Conservation (phyloP, 495 filamentous ascomycete species). For the Tuber indicum region DNA sequence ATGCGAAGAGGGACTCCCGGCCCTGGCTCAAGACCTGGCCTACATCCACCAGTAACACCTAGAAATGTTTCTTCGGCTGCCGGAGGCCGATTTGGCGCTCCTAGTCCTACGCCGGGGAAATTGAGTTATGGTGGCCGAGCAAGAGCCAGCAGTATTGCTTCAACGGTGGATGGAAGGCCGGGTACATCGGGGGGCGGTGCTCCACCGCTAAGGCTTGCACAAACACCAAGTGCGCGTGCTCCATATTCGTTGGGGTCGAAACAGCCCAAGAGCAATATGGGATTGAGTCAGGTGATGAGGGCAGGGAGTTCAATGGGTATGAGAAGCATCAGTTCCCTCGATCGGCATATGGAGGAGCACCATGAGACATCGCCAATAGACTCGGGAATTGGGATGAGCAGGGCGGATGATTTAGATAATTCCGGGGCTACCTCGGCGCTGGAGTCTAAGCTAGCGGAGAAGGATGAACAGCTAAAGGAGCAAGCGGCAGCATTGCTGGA, state of each 20-base stretch:
- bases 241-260: conserved; percentile 28
- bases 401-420: conserved; percentile 48
- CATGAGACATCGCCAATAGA: conserved; percentile 53
- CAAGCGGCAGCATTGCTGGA: conserved; percentile 74
- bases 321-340: conserved; percentile 34
- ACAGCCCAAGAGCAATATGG: conserved; percentile 29
- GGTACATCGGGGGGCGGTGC: conserved; percentile 28
- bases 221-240: conserved; percentile 34
- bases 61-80: conserved; percentile 43
- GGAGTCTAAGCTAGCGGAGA: conserved; percentile 66
- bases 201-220: conserved; percentile 19
- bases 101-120: conserved; percentile 62
- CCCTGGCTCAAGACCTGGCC: conserved; percentile 21
- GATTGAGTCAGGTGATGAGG: conserved; percentile 22
- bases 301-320: conserved; percentile 39
- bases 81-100: conserved; percentile 43
- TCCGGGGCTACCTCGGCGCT: conserved; percentile 65
- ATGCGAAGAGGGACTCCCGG: conserved; percentile 35
- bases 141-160: conserved; percentile 47
- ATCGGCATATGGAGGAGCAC: conserved; percentile 31
- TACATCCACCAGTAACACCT: conserved; percentile 38
- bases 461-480: conserved; percentile 78
- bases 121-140: conserved; percentile 57
- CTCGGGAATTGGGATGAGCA: conserved; percentile 48
- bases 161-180: conserved; percentile 26